phyloP scores from a whole-genome alignment of 2,329 filamentous ascomycete genomes.

The Penicillium janthinellum region DNA sequence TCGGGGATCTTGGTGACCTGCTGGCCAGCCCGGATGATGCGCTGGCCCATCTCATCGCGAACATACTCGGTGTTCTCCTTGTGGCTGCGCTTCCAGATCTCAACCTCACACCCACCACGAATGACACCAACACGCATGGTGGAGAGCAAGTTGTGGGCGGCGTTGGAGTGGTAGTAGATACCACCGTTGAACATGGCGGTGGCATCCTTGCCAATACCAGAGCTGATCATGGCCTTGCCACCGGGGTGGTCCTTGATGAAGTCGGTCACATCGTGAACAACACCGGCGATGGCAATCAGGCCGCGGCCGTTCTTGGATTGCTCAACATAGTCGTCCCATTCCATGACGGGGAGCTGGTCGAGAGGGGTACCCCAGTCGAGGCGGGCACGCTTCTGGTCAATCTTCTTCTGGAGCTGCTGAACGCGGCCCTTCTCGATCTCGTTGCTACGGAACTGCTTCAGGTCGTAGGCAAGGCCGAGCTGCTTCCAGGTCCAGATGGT shows the following conservation, averaged over 20 bases:
- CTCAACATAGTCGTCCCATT: slow-evolving; percentile 83
- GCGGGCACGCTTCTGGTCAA: slow-evolving; percentile 78
- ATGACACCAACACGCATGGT: slow-evolving; percentile 88
- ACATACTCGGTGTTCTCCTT: slow-evolving; percentile 75
- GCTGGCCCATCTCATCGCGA: slow-evolving; percentile 77
- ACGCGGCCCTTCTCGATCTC: slow-evolving; percentile 91
- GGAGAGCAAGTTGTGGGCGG: slow-evolving; percentile 82
- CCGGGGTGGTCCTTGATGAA: slow-evolving; percentile 91
- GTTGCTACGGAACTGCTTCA: slow-evolving; percentile 89
- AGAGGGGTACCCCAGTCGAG: slow-evolving; percentile 87
- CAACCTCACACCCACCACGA: slow-evolving; percentile 82
- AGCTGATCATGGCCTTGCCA: slow-evolving; percentile 82
- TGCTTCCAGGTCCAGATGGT: slow-evolving; percentile 82
- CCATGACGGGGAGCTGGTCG: slow-evolving; percentile 80
- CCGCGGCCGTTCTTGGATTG: slow-evolving; percentile 76
- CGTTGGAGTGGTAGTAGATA: slow-evolving; percentile 87
- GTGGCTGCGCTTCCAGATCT: slow-evolving; percentile 89
- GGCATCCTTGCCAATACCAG: slow-evolving; percentile 81
- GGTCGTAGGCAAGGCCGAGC: slow-evolving; percentile 78
- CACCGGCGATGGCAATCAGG: slow-evolving; percentile 76
- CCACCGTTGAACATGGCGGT: slow-evolving; percentile 91
- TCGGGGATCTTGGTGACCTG: slow-evolving; percentile 83
- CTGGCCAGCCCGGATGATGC: slow-evolving; percentile 80
- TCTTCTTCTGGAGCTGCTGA: slow-evolving; percentile 89
- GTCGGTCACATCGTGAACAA: slow-evolving; percentile 80